phyloP scores from a whole-genome alignment of 2,329 filamentous ascomycete species.

The Hyphodiscus sp. region DNA sequence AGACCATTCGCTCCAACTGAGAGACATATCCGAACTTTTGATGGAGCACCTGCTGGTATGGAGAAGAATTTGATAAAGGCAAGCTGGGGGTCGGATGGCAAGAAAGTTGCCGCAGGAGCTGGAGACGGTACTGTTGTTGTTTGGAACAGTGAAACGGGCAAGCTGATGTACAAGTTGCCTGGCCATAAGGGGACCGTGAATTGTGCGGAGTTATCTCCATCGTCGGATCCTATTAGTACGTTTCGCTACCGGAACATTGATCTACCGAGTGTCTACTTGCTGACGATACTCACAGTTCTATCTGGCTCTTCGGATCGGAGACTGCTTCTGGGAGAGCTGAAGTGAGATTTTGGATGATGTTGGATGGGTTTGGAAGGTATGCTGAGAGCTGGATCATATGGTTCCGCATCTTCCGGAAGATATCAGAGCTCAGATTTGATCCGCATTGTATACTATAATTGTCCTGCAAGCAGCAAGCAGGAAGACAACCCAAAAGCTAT shows the following conservation, averaged over 20 bases:
- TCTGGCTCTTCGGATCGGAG: slow-evolving; percentile 87
- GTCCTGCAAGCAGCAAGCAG: background rate
- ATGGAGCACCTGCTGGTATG: slow-evolving; percentile 79
- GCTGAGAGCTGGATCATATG: background rate
- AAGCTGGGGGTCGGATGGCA: slow-evolving; percentile 82
- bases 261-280: background rate
- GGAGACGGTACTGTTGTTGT: slow-evolving; percentile 87
- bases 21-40: slow-evolving; percentile 78
- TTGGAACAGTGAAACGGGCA: slow-evolving; percentile 85
- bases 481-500: background rate
- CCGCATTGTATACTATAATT: background rate
- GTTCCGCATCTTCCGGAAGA: background rate
- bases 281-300: slow-evolving; percentile 51
- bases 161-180: slow-evolving; percentile 88
- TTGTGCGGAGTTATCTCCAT: slow-evolving; percentile 83
- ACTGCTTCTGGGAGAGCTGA: slow-evolving; percentile 75
- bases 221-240: slow-evolving; percentile 81
- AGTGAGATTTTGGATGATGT: slow-evolving; percentile 37
- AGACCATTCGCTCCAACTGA: slow-evolving; percentile 88
- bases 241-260: slow-evolving; percentile 25
- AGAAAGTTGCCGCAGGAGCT: slow-evolving; percentile 81
- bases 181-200: slow-evolving; percentile 95
- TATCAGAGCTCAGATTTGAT: background rate
- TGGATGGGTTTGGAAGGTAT: background rate
- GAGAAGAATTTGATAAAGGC: slow-evolving; percentile 90